phyloP scores from a whole-genome alignment of 1,139 yeast species.

The Taphrina communis region DNA sequence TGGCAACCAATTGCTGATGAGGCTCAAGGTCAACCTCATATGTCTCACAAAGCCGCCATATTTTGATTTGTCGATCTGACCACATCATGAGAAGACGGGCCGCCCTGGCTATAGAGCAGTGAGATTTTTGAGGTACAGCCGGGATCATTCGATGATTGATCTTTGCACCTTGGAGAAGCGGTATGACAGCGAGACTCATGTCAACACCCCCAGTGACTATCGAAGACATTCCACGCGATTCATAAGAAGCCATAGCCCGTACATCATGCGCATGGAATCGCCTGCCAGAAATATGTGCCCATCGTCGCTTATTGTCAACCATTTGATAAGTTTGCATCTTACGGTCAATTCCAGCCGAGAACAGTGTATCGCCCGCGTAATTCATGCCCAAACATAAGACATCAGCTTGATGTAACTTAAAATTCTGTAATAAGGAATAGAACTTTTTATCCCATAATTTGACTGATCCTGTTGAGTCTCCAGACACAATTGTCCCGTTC shows the following conservation, averaged over 20 bases:
- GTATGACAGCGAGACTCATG: constrained; percentile 72
- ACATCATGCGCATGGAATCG: constrained; percentile 88
- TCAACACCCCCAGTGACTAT: constrained; percentile 66
- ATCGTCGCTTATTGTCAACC: constrained; percentile 59
- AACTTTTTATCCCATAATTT: constrained; percentile 88
- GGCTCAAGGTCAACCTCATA: constrained; percentile 41
- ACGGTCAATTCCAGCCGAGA: constrained; percentile 93
- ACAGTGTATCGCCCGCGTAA: constrained; percentile 65
- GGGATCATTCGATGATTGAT: constrained; percentile 77
- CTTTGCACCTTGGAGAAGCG: constrained; percentile 70
- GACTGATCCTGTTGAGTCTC: constrained; percentile 93
- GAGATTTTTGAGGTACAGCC: constrained; percentile 63
- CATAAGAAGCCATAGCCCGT: constrained; percentile 68
- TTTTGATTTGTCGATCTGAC: constrained; percentile 80
- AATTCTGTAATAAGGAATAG: constrained; percentile 78
- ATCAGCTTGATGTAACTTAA: constrained; percentile 89
- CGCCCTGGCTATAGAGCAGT: constrained; percentile 59
- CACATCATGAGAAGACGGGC: constrained; percentile 69
- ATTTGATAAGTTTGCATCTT: constrained; percentile 72
- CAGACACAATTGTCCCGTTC: constrained; percentile 74
- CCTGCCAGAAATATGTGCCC: constrained; percentile 83
- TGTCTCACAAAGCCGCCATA: constrained; percentile 67
- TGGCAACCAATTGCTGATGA: constrained; percentile 54
- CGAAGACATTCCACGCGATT: constrained; percentile 58
- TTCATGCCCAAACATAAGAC: constrained; percentile 76